phyloP scores from a whole-genome alignment of 805 yeast species.

The Myxozyma geophila region DNA sequence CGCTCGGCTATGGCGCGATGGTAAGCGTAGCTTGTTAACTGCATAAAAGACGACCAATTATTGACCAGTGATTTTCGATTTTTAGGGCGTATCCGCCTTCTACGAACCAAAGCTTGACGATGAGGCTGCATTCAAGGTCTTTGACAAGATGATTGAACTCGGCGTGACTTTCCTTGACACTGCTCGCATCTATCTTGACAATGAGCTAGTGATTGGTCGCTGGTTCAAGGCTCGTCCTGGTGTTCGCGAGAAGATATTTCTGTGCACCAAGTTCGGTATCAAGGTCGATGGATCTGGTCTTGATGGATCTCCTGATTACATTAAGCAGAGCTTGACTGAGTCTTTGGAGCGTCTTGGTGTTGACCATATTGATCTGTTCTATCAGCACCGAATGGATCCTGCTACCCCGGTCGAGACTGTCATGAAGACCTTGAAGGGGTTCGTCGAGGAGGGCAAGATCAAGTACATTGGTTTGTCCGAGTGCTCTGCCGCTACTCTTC shows the following conservation, averaged over 20 bases:
- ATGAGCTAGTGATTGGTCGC: constrained; percentile 58
- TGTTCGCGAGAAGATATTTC: constrained; percentile 48
- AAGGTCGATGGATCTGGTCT: constrained; percentile 44
- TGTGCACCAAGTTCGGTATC: constrained; percentile 67
- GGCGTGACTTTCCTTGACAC: constrained; percentile 62
- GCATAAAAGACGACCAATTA: neutral
- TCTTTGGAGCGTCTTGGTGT: constrained; percentile 32
- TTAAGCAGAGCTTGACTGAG: constrained; percentile 17
- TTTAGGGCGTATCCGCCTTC: constrained; percentile 33
- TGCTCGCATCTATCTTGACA: constrained; percentile 70
- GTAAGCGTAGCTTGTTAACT: constrained; percentile 39
- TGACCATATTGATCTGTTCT: constrained; percentile 58
- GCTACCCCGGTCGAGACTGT: constrained; percentile 62
- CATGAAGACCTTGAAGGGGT: constrained; percentile 58
- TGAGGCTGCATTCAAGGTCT: constrained; percentile 55
- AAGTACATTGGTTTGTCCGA: constrained; percentile 79
- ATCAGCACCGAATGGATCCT: constrained; percentile 72
- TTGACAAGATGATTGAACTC: constrained; percentile 55
- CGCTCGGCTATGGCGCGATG: constrained; percentile 32
- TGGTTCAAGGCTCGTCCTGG: constrained; percentile 49
- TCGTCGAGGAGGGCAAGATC: constrained; percentile 65
- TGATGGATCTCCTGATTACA: constrained; percentile 33
- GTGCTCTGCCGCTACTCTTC: constrained; percentile 64
- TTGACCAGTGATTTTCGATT: neutral
- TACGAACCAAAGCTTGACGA: constrained; percentile 42